Evolutionary conservation across 2,329 filamentous ascomycete species (phyloP), one percentile per base, ranked within the genome.

Genomic region (Alternaria arbusti): DNA sequence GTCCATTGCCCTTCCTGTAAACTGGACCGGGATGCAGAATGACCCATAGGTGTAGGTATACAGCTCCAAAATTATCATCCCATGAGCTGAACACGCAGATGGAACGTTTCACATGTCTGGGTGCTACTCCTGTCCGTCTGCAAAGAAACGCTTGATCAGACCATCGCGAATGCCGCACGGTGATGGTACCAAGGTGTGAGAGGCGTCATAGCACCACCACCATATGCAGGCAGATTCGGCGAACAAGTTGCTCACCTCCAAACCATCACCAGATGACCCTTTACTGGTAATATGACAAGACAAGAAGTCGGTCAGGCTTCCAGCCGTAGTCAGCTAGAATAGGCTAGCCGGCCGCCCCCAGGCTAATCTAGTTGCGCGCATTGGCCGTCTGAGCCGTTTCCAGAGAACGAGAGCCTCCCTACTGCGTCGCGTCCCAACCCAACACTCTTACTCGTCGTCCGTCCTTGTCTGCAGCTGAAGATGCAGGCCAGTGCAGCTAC

Each of bases 231-330:
- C 30, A 30, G 28, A 10, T 22, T 28, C 40, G 36, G 51, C 50
- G 54, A 59, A 10, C 11, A 56, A 43, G 45, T 45, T 11, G 36
- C 54, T 64, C 60, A 68, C 65, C 61, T 67, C 64, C 61, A 66
- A 17, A 49, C 40, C 45, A 15, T 56, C 25, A 22, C 57, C n/a
- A 50, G 26, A 25, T 20, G 22, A 49, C 40, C 28, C 25, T 28
- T 25, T 25, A 28, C 47, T 54, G 40, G 54, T 54, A 51, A 28
- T 26, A 43, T 36, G 52, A 49, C 32, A 60, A 57, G 62, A 61
- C 62, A 43, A 73, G 67, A 69, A 76, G 74, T 77, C 74, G 74
- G 75, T 78, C 74, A 76, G 70, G 70, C 69, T 71, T 60, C 60
- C 69, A 64, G 63, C 66, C 25, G 63, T 62, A 58, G 57, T 64